Conservation (phyloP, 2,329 filamentous ascomycete species). For the Uncinocarpus reesii region DNA sequence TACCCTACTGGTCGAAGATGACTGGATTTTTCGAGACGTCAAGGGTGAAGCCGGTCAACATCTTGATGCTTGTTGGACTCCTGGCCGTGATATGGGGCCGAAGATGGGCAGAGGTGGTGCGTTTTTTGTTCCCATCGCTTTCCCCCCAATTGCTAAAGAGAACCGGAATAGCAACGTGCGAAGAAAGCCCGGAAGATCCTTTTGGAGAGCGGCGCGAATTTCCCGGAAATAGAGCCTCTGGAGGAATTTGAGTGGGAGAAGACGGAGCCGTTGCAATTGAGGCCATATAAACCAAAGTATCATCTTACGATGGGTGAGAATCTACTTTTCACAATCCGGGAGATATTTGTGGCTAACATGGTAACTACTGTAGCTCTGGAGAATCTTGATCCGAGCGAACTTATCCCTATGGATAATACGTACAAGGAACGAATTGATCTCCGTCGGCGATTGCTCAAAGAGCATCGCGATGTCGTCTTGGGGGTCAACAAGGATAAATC, state of each 20-base stretch:
- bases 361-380: constrained; percentile 40
- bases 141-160: not conserved
- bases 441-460: constrained; percentile 39
- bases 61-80: constrained; percentile 12
- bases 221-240: constrained; percentile 29
- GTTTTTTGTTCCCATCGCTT: not conserved
- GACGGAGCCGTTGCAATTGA: constrained; percentile 44
- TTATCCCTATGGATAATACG: constrained; percentile 51
- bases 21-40: not conserved
- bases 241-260: constrained; percentile 42
- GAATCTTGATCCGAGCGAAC: constrained; percentile 43
- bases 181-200: constrained; percentile 3
- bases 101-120: constrained; percentile 1
- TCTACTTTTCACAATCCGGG: not conserved
- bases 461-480: constrained; percentile 35
- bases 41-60: constrained; percentile 9
- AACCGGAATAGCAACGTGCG: constrained; percentile 1
- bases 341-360: not conserved
- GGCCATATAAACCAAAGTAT: constrained; percentile 52
- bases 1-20: constrained; percentile 11
- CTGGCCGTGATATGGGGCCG: constrained; percentile 9
- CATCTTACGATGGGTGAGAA: constrained; percentile 52
- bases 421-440: constrained; percentile 45
- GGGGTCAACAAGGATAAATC: constrained; percentile 26
- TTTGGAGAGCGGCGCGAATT: constrained; percentile 9